These are phyloP conservation scores for Apophysomyces sp. DNA, from an alignment of 371 early-diverging fungal genomes.

Conservation along the genomic window DNA sequence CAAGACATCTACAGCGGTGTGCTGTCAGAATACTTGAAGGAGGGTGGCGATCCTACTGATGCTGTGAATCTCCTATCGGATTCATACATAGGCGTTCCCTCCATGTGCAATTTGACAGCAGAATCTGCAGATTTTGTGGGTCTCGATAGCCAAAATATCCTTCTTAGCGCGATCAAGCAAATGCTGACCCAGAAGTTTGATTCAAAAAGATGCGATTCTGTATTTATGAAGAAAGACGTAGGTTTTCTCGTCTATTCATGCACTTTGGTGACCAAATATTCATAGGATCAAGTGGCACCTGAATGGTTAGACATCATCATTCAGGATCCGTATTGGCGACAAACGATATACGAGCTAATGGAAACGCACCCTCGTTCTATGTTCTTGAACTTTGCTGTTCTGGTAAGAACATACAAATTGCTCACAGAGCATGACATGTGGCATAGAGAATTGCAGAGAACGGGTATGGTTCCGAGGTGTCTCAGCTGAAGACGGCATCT, in stretches of 20 bases:
- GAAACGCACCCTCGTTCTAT: conserved; percentile 58
- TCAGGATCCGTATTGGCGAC: conserved; percentile 60
- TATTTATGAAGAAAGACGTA: conserved; percentile 45
- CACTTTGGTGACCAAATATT: conserved; percentile 3
- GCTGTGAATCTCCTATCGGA: conserved; percentile 57
- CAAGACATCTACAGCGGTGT: conserved; percentile 48
- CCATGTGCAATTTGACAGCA: conserved; percentile 62
- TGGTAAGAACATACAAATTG: conserved; percentile 34
- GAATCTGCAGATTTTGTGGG: conserved; percentile 47
- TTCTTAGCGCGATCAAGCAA: conserved; percentile 53
- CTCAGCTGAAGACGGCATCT: conserved; percentile 61
- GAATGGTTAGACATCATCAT: conserved; percentile 55
- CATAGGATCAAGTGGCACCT: conserved; percentile 22
- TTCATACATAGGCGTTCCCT: conserved; percentile 68
- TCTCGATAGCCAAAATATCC: conserved; percentile 39
- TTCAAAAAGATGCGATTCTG: conserved; percentile 51
- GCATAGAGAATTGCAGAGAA: conserved; percentile 60
- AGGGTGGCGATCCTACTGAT: conserved; percentile 66
- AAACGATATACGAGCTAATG: conserved; percentile 61
- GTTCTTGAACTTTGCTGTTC: conserved; percentile 61
- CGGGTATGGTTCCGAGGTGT: conserved; percentile 64
- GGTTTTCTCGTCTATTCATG: not conserved
- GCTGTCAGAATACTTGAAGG: conserved; percentile 48
- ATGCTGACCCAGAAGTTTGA: conserved; percentile 61
- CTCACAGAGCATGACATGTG: not conserved